A percentile compares a stretch with the other conserved stretches of the same genome.
phyloP scores from a whole-genome alignment of 371 early-diverging fungal species.

The Saksenaea vasiformis region DNA sequence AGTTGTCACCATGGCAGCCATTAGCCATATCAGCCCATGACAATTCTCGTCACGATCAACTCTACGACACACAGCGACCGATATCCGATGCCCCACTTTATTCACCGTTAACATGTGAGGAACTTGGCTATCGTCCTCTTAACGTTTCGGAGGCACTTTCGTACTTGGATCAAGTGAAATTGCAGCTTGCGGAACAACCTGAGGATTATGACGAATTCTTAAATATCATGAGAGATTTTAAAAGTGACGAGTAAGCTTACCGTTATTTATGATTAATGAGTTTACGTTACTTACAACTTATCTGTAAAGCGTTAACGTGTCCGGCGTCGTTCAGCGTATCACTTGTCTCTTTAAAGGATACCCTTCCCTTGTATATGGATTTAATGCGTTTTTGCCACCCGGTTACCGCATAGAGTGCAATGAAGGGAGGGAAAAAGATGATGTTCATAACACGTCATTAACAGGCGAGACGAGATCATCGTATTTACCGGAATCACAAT shows the following conservation, averaged over 20 bases:
- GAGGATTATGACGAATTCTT: constrained; percentile 94
- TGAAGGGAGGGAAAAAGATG: constrained; percentile 30
- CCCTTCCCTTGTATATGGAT: constrained; percentile 90
- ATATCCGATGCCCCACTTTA: not conserved
- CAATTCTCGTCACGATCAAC: not conserved
- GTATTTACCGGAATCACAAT: not conserved
- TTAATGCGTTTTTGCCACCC: constrained; percentile 98
- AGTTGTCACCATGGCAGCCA: not conserved
- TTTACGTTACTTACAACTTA: not conserved
- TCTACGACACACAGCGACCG: not conserved
- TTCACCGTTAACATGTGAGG: not conserved
- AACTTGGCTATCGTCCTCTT: constrained; percentile 21
- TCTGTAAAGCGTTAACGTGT: not conserved
- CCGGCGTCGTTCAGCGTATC: constrained; percentile 96
- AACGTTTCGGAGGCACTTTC: constrained; percentile 84
- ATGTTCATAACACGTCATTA: constrained; percentile 82
- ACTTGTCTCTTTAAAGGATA: constrained; percentile 91
- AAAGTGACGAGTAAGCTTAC: constrained; percentile 75
- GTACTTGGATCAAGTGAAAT: constrained; percentile 95
- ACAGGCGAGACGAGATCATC: constrained; percentile 60
- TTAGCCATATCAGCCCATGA: not conserved
- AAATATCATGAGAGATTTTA: constrained; percentile 99
- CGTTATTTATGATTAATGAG: no score
- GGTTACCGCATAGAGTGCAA: constrained; percentile 77
- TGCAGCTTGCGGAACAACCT: constrained; percentile 83